These are phyloP conservation scores for Blastocystis hominis DNA, from an alignment of 352 stramenopile species.

Conservation along the genomic window DNA sequence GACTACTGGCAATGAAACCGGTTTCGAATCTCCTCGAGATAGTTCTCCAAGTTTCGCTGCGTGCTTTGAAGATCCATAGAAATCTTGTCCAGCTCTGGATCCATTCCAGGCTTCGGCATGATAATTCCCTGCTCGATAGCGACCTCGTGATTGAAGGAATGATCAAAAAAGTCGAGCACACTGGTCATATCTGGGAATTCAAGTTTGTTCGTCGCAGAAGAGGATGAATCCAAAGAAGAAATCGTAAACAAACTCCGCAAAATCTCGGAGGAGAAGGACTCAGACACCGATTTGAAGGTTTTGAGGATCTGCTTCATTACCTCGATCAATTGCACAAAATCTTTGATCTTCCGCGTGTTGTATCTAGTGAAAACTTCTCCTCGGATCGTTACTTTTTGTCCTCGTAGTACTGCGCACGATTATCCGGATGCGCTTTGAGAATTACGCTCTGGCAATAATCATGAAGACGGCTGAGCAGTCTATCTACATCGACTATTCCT, in stretches of 20 bases:
- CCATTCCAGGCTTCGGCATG: slow-evolving; percentile 81
- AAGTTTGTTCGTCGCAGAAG: background rate
- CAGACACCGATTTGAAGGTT: slow-evolving; percentile 73
- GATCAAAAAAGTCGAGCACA: slow-evolving; percentile 84
- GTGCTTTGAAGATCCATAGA: slow-evolving; percentile 64
- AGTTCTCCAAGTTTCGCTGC: slow-evolving; percentile 70
- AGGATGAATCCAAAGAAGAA: background rate
- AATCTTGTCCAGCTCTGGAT: slow-evolving; percentile 76
- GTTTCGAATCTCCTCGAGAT: slow-evolving; percentile 69
- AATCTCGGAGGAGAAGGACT: slow-evolving; percentile 61
- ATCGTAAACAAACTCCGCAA: slow-evolving; percentile 62
- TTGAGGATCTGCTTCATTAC: slow-evolving; percentile 75
- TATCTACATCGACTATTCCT: slow-evolving; percentile 83
- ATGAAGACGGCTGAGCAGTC: slow-evolving; percentile 86
- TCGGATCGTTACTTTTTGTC: slow-evolving; percentile 68
- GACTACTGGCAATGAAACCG: slow-evolving; percentile 63
- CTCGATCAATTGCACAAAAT: slow-evolving; percentile 78
- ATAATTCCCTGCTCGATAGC: slow-evolving; percentile 81
- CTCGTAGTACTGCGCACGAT: slow-evolving; percentile 93
- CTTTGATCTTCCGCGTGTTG: slow-evolving; percentile 89
- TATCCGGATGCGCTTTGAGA: slow-evolving; percentile 77
- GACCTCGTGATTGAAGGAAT: slow-evolving; percentile 85
- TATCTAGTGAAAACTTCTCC: slow-evolving; percentile 62
- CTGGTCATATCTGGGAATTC: slow-evolving; percentile 79
- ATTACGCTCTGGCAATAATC: slow-evolving; percentile 76